Conservation (phyloP, 2,329 filamentous ascomycete species). For the Aureobasidium subglaciale region DNA sequence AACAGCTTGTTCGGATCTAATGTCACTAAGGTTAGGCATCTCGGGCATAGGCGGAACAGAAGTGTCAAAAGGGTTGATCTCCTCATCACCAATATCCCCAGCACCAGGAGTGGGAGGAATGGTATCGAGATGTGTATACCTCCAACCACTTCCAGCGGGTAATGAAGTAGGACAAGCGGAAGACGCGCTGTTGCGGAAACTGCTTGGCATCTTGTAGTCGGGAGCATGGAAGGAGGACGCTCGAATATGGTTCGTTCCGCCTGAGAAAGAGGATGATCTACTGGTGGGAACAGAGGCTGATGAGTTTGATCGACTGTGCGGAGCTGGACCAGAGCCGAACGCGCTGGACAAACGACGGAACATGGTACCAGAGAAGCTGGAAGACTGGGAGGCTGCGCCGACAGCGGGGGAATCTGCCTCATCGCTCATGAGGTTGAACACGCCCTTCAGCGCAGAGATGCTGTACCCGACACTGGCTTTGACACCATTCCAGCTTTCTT, state of each 20-base stretch:
- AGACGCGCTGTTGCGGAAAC: constrained; percentile 30
- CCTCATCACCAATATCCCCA: constrained; percentile 21
- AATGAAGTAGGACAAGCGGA: constrained; percentile 35
- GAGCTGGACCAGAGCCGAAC: constrained; percentile 19
- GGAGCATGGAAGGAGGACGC: constrained; percentile 11
- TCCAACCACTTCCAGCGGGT: constrained; percentile 20
- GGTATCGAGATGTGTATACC: constrained; percentile 28
- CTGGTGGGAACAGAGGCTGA: constrained; percentile 14
- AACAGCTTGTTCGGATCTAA: constrained; percentile 3
- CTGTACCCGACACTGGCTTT: constrained; percentile 35
- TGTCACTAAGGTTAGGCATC: neutral
- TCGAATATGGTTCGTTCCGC: neutral
- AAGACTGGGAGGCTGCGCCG: constrained; percentile 21
- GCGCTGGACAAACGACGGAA: constrained; percentile 30
- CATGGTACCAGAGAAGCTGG: constrained; percentile 24
- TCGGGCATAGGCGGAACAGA: constrained; percentile 21
- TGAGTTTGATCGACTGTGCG: constrained; percentile 20
- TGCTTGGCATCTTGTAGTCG: constrained; percentile 28
- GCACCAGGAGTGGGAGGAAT: constrained; percentile 37
- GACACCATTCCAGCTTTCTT: constrained; percentile 38
- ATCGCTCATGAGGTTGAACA: constrained; percentile 38
- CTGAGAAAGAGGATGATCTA: neutral
- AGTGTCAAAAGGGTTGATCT: constrained; percentile 33
- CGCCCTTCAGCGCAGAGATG: constrained; percentile 37
- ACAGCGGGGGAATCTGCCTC: constrained; percentile 12